These are phyloP conservation scores for Cenchrus purpureus DNA, from an alignment of 176 grass and related monocot species.

Conservation along the genomic window DNA sequence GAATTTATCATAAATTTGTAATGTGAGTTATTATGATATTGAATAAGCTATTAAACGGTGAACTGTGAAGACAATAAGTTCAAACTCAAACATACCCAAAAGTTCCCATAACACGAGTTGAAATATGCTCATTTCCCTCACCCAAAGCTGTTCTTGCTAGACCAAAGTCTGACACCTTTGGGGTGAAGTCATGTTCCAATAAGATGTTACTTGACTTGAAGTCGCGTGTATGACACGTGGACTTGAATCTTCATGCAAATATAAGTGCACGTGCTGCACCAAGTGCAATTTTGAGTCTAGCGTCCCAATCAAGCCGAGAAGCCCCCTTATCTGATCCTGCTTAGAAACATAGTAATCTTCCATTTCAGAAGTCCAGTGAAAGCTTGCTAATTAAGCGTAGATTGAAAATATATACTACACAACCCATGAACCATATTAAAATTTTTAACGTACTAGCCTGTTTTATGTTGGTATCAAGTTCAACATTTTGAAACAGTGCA, in stretches of 20 bases:
- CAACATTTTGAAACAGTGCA: conserved; percentile 12
- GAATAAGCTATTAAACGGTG: conserved; percentile 17
- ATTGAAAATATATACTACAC: conserved; percentile 9
- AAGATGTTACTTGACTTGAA: conserved; percentile 99
- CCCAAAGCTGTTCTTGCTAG: conserved; percentile 77
- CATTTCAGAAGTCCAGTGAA: conserved; percentile 9
- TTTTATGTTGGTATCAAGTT: conserved; percentile 10
- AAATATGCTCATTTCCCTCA: conserved; percentile 89
- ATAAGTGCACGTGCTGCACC: conserved; percentile 89
- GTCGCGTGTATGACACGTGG: conserved; percentile 99
- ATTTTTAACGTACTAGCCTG: conserved; percentile 18
- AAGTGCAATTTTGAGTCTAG: conserved; percentile 91
- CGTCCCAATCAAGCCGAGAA: conserved; percentile 74
- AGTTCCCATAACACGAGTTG: conserved; percentile 97
- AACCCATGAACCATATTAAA: not conserved
- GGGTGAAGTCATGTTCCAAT: conserved; percentile 84
- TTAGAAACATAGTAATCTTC: conserved; percentile 23
- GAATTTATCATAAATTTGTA: conserved; percentile 17
- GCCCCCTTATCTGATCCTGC: conserved; percentile 72
- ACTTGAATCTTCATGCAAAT: conserved; percentile 98
- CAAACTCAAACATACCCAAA: conserved; percentile 73
- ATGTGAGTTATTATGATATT: conserved; percentile 25
- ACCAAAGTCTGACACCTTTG: conserved; percentile 97
- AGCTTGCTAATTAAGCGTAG: conserved; percentile 10
- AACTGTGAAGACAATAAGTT: conserved; percentile 33